These are phyloP conservation scores for Candida caryicola DNA, from an alignment of 805 yeast genomes.

Conservation along the genomic window DNA sequence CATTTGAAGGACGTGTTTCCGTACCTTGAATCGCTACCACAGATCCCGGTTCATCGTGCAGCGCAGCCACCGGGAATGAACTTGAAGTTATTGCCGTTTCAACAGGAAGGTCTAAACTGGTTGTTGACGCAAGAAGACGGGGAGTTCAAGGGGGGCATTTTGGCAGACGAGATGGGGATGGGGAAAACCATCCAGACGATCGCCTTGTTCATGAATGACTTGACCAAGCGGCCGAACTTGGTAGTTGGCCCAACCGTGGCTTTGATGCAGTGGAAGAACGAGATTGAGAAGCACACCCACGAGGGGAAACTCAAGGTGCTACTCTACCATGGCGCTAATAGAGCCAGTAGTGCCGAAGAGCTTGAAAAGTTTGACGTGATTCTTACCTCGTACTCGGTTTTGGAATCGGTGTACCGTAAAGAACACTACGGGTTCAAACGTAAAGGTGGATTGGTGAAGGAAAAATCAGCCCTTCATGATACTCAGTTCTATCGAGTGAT, in stretches of 20 bases:
- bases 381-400: slow-evolving; percentile 86
- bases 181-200: slow-evolving; percentile 98
- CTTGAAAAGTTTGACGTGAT: slow-evolving; percentile 70
- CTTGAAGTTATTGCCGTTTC: slow-evolving; percentile 79
- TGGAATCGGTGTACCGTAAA: slow-evolving; percentile 83
- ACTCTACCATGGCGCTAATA: slow-evolving; percentile 82
- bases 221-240: slow-evolving; percentile 65
- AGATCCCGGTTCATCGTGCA: slow-evolving; percentile 53
- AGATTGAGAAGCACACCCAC: slow-evolving; percentile 77
- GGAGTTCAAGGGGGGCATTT: slow-evolving; percentile 79
- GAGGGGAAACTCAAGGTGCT: slow-evolving; percentile 64
- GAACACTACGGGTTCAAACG: slow-evolving; percentile 81
- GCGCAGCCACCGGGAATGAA: slow-evolving; percentile 78
- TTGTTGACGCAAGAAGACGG: slow-evolving; percentile 75
- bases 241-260: slow-evolving; percentile 99
- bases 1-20: slow-evolving; percentile 71
- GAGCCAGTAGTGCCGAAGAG: slow-evolving; percentile 57
- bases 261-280: slow-evolving; percentile 94
- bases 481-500: slow-evolving; percentile 80
- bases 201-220: slow-evolving; percentile 74
- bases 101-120: slow-evolving; percentile 92
- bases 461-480: slow-evolving; percentile 69
- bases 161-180: slow-evolving; percentile 99
- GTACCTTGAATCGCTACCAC: slow-evolving; percentile 48
- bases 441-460: slow-evolving; percentile 67